These are phyloP conservation scores for Botrytis pseudocinerea DNA, from an alignment of 2,329 filamentous ascomycete genomes.

Conservation along the genomic window DNA sequence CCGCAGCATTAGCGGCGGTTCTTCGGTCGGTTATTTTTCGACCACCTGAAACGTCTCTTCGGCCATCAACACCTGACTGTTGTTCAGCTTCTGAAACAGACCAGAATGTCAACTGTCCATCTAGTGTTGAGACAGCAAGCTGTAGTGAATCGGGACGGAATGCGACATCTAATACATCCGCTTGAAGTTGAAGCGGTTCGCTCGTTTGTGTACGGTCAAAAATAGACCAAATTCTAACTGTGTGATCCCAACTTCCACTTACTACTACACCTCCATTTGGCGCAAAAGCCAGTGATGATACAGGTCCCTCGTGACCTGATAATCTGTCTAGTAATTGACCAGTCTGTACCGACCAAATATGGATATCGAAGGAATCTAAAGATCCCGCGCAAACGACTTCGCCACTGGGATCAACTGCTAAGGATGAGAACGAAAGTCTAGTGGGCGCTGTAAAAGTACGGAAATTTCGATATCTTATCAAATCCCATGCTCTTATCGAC, in stretches of 20 bases:
- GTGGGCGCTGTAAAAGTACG: slow-evolving; percentile 94
- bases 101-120: slow-evolving; percentile 96
- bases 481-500: slow-evolving; percentile 91
- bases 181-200: slow-evolving; percentile 87
- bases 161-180: slow-evolving; percentile 84
- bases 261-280: slow-evolving; percentile 81
- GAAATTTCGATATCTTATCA: slow-evolving; percentile 95
- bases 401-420: slow-evolving; percentile 95
- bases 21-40: slow-evolving; percentile 84
- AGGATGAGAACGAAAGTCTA: slow-evolving; percentile 84
- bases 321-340: slow-evolving; percentile 90
- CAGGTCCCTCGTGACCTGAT: slow-evolving; percentile 89
- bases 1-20: slow-evolving; percentile 85
- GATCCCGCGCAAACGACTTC: slow-evolving; percentile 96
- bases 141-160: slow-evolving; percentile 90
- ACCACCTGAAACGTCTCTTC: slow-evolving; percentile 89
- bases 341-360: slow-evolving; percentile 98
- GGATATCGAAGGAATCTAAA: slow-evolving; percentile 92
- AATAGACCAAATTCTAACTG: slow-evolving; percentile 93
- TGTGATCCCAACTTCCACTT: slow-evolving; percentile 95
- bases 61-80: slow-evolving; percentile 80
- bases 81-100: slow-evolving; percentile 85
- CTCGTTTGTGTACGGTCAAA: slow-evolving; percentile 93
- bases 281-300: slow-evolving; percentile 84
- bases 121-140: slow-evolving; percentile 86